phyloP scores from a whole-genome alignment of 139 green algal genomes.

The Edaphochlamys debaryana region DNA sequence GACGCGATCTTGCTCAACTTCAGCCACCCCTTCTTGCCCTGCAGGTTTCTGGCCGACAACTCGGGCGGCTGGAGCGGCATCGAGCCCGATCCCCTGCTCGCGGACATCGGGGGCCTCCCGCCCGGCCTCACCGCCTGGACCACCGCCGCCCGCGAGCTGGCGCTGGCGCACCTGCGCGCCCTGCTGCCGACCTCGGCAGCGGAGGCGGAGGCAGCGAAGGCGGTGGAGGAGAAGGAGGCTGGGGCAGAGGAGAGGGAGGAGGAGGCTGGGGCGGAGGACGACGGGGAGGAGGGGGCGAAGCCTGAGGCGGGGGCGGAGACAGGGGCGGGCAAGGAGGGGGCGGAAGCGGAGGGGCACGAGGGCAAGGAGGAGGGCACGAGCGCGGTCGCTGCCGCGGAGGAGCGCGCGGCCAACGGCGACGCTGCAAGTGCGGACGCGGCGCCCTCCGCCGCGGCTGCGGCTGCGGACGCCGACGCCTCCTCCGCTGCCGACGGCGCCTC shows the following conservation, averaged over 20 bases:
- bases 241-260: not conserved
- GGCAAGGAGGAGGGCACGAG: not conserved
- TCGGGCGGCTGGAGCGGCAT: constrained; percentile 7
- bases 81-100: not conserved
- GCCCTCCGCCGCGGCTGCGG: too few relatives aligned
- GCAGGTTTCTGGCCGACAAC: constrained; percentile 31
- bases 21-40: not conserved
- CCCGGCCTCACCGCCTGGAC: constrained; percentile 8
- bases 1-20: too few relatives aligned
- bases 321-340: not conserved
- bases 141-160: not conserved
- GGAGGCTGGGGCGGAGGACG: not conserved
- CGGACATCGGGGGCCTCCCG: constrained; percentile 4
- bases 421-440: constrained; percentile 14
- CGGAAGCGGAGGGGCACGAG: not conserved
- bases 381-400: too few relatives aligned
- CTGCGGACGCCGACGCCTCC: not conserved
- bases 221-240: constrained; percentile 4
- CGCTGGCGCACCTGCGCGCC: not conserved
- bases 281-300: not conserved
- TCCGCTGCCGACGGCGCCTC: not conserved
- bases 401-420: not conserved
- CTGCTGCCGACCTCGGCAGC: not conserved
- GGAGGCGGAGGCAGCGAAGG: not conserved
- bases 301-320: not conserved